Percentiles rank a stretch among this genome's conserved stretches.
Evolutionary conservation across 2,329 filamentous ascomycete species (phyloP).

Genomic region (Leptographium galeiforme): DNA sequence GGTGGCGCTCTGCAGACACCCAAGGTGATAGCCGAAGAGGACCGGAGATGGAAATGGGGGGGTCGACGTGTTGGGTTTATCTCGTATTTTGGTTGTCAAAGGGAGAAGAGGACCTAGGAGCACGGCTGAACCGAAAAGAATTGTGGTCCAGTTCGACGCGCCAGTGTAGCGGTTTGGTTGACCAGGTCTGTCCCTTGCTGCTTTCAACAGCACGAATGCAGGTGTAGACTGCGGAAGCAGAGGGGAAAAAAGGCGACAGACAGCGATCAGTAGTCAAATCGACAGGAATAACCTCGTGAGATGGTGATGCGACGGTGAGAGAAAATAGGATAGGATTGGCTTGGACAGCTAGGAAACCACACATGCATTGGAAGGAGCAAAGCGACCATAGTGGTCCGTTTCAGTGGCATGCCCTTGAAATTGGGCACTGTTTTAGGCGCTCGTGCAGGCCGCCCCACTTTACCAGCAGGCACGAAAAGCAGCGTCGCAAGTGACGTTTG

Average conservation of each 20-base stretch:
- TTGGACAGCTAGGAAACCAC: neutral
- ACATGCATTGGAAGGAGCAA: neutral
- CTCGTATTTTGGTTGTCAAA: neutral
- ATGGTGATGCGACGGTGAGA: neutral
- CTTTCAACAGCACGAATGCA: neutral
- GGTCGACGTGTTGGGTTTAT: neutral
- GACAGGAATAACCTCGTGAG: neutral
- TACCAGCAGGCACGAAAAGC: neutral
- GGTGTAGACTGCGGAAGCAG: neutral
- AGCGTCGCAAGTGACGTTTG: conserved; percentile 10
- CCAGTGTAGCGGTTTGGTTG: neutral
- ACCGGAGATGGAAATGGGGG: neutral
- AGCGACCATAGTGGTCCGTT: neutral
- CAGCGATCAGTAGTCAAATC: neutral
- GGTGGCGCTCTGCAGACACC: neutral
- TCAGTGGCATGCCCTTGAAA: neutral
- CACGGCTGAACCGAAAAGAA: conserved; percentile 1
- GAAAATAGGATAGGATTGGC: neutral
- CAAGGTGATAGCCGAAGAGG: neutral
- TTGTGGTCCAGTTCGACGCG: neutral
- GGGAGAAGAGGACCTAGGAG: neutral
- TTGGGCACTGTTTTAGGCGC: neutral
- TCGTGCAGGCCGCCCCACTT: neutral
- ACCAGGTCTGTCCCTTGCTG: neutral
- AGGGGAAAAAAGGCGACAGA: neutral